Conservation (phyloP, 1,284 basidiomycete genomes). For the Cutaneotrichosporon spelunceum region DNA sequence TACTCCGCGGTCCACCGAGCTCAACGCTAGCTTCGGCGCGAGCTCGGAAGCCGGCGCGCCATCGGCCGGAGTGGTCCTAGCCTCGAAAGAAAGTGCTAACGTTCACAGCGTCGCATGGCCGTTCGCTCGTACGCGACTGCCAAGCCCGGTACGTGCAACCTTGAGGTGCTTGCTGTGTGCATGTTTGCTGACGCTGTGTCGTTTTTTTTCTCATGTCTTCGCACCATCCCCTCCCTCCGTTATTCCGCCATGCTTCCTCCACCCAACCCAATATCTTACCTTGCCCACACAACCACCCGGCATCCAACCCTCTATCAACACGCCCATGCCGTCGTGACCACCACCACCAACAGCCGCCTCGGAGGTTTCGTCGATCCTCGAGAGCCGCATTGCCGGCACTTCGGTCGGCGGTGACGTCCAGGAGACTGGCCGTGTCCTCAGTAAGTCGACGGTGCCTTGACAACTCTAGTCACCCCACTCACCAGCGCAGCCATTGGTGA, state of each 20-base stretch:
- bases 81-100: background rate
- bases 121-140: conserved; percentile 84
- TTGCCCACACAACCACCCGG: conserved; percentile 6
- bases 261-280: conserved; percentile 2
- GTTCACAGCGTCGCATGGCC: conserved; percentile 44
- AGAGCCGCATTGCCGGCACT: conserved; percentile 94
- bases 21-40: background rate
- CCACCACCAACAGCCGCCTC: conserved; percentile 71
- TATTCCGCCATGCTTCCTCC: conserved; percentile 8
- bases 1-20: background rate
- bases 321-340: background rate
- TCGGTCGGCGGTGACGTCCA: conserved; percentile 89
- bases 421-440: conserved; percentile 97
- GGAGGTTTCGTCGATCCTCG: conserved; percentile 98
- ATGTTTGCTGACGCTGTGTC: conserved; percentile 14
- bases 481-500: conserved; percentile 83
- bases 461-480: background rate
- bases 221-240: conserved; percentile 7
- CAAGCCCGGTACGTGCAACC: conserved; percentile 75
- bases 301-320: background rate
- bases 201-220: background rate
- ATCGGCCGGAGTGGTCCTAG: background rate
- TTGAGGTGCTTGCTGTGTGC: background rate
- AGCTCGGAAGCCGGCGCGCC: background rate
- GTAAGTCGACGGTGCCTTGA: conserved; percentile 58